phyloP scores from a whole-genome alignment of 306 rosid species.

The Parietaria judaica region DNA sequence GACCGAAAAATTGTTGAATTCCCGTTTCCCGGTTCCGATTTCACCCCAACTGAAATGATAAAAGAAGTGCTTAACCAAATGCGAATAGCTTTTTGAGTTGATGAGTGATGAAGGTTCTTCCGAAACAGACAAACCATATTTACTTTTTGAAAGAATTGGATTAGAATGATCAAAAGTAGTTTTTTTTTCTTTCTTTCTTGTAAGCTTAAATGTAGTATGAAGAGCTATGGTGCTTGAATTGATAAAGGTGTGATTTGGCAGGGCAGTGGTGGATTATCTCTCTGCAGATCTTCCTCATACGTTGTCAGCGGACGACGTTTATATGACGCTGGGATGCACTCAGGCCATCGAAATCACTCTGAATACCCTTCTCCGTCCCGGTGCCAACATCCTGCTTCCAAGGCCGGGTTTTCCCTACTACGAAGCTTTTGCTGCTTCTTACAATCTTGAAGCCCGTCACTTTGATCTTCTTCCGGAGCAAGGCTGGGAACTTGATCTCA shows the following conservation, averaged over 20 bases:
- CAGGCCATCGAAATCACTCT: conserved; percentile 23
- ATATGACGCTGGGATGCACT: conserved; percentile 20
- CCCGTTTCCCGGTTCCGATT: no score
- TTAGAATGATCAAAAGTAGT: no score
- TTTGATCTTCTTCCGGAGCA: conserved; percentile 20
- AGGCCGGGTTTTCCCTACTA: conserved; percentile 22
- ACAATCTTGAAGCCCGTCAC: conserved; percentile 20
- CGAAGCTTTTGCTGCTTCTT: conserved; percentile 6
- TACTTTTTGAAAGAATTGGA: no score
- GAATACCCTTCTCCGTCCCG: conserved; percentile 17
- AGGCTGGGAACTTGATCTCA: conserved; percentile 30
- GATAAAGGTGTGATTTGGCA: neutral
- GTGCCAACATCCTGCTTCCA: conserved; percentile 27
- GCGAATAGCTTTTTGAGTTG: no score
- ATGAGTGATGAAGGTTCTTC: no score
- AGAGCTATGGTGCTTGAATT: no score
- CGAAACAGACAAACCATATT: no score
- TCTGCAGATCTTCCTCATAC: conserved; percentile 21
- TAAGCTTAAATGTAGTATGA: no score
- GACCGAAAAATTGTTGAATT: no score
- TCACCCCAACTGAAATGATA: no score
- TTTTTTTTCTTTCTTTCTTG: no score
- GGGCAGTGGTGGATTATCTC: conserved; percentile 34
- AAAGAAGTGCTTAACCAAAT: no score
- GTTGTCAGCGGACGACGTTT: conserved; percentile 20